Base-by-base conservation (phyloP, 495 filamentous ascomycete species). In the Talaromyces thailandensis region DNA sequence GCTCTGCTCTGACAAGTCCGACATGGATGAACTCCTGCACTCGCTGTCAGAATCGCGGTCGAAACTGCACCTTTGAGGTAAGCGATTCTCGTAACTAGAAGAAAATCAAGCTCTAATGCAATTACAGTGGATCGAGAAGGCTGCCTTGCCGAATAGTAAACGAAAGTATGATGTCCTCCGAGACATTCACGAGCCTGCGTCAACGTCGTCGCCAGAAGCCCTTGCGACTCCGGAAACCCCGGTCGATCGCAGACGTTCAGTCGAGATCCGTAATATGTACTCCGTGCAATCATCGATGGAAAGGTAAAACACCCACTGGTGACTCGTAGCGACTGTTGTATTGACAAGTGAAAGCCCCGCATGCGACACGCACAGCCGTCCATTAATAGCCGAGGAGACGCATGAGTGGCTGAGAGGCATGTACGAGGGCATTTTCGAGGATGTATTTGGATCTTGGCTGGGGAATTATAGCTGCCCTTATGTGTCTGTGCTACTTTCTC, bases 381-480 rank as follows among this genome's bases (percentile, higher is more conserved):
- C 16, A 58, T 23, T 52, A 29, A 16, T 58, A 43, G 23, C 23
- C 28, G 18, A 26, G 14, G 59, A 67, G 16, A 32, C 50, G 24
- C 28, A 55, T 18, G 60, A 67, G 40, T 67, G 65, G 65, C 59
- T 67, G 8, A 59, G 45, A 26, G 55, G 50, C 5, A 67, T 67
- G 50, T 67, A 67, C 53, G 63, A 64, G 45, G 59, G 51, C 37
- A 58, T 62, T 14, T 67, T 67, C 29, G 65, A 67, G 14, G 63
- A 57, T 14, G 65, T 67, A 8, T 67, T 67, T 45, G 65, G 65
- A 3, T 67, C 65, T 4, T 67, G 65, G 65, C 48, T 67, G 6
- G 65, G 65, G 1, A 67, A 63, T 25, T 67, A 67, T 28, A 64
- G 65, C 43, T 67, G 65, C 51, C 65, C 65, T 56, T 67, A 64